Conservation (phyloP, 2,329 filamentous ascomycete genomes). For the Pseudogymnoascus sp. region DNA sequence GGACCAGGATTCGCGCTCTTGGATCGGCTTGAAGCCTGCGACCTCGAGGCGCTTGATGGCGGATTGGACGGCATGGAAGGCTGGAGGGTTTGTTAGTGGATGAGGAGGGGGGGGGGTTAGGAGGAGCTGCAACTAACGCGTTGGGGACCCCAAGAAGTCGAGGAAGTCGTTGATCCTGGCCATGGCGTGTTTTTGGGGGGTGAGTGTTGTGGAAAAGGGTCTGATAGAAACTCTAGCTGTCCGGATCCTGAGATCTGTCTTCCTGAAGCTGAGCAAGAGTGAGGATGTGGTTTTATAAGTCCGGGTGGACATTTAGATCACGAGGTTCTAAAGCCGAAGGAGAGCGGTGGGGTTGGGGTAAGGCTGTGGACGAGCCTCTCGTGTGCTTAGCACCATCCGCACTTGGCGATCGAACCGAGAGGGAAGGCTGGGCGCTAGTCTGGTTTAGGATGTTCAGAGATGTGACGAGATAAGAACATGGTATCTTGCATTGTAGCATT, state of each 20-base stretch:
- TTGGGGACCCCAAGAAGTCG: conserved; percentile 89
- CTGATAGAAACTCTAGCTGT: neutral
- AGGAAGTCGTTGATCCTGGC: conserved; percentile 59
- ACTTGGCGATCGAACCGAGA: conserved; percentile 1
- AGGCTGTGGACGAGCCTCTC: neutral
- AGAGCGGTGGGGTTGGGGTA: neutral
- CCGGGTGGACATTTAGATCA: neutral
- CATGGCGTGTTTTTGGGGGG: conserved; percentile 16
- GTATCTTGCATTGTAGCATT: neutral
- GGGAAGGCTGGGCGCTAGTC: neutral
- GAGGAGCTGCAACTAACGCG: conserved; percentile 51
- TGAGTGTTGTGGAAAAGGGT: neutral
- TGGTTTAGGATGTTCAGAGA: neutral
- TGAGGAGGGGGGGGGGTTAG: conserved; percentile 9
- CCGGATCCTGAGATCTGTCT: neutral
- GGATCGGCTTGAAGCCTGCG: conserved; percentile 81
- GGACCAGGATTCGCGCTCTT: conserved; percentile 85
- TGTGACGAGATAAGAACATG: neutral
- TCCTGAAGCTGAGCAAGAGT: neutral
- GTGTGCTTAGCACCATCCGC: neutral
- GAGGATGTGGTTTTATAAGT: neutral
- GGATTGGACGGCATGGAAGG: conserved; percentile 86
- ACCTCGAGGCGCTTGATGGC: conserved; percentile 67
- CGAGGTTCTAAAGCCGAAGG: neutral
- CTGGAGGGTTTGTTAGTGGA: conserved; percentile 37